Evolutionary conservation across 179 eudicot species (phyloP).

Genomic region (Heliamphora pulchella): DNA sequence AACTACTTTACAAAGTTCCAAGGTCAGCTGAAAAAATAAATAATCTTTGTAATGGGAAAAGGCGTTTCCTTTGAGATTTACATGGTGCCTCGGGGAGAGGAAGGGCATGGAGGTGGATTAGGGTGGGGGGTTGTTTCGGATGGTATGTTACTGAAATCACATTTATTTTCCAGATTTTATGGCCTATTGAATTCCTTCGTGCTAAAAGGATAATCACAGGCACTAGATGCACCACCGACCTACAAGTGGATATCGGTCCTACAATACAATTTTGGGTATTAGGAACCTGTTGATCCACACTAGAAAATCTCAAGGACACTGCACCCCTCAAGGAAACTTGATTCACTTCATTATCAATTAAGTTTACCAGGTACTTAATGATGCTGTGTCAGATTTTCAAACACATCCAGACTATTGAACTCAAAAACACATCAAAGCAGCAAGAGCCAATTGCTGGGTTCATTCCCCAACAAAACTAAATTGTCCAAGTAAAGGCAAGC

Average conservation of each 20-base stretch:
- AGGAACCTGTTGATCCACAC: background rate
- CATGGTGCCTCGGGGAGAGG: background rate
- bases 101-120: background rate
- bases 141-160: background rate
- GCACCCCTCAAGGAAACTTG: no score
- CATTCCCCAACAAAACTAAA: no score
- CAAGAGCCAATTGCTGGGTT: no score
- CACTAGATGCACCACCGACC: background rate
- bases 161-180: background rate
- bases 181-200: background rate
- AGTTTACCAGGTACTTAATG: background rate
- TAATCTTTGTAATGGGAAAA: background rate
- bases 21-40: background rate
- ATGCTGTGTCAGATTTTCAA: background rate
- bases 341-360: no score
- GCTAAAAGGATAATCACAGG: background rate
- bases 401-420: background rate
- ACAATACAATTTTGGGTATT: no score
- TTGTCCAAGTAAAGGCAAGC: no score
- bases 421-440: background rate
- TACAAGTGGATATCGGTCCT: background rate
- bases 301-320: background rate
- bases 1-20: background rate
- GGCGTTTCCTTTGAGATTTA: background rate
- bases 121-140: background rate